Percentiles rank a stretch among this genome's conserved stretches.
Conservation (phyloP, 2,329 filamentous ascomycete species). For the Fusarium oxysporum region DNA sequence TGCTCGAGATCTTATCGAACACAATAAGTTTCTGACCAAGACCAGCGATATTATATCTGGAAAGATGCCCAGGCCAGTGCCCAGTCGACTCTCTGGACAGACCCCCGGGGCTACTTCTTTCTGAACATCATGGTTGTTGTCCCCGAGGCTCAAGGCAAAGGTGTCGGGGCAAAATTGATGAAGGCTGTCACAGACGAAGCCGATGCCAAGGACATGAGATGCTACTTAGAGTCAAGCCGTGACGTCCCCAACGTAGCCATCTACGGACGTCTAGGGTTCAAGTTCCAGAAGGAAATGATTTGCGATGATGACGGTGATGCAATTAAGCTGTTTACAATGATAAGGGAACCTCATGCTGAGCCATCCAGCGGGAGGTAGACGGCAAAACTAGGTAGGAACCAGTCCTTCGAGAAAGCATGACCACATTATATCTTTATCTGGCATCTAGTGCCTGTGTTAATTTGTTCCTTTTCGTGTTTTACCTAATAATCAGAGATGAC, state of each 20-base stretch:
- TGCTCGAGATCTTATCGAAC: accelerated
- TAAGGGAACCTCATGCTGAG: constrained; percentile 52
- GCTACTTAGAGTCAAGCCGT: constrained; percentile 78
- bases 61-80: constrained; percentile 72
- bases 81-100: constrained; percentile 72
- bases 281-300: constrained; percentile 71
- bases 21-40: not conserved
- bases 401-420: not conserved
- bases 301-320: constrained; percentile 71
- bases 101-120: constrained; percentile 77
- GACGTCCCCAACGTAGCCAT: constrained; percentile 76
- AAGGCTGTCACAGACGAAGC: constrained; percentile 71
- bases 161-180: constrained; percentile 74
- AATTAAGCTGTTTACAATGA: constrained; percentile 64
- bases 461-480: no score
- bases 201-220: constrained; percentile 71
- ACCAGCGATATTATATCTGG: constrained; percentile 76
- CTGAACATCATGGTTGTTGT: constrained; percentile 80
- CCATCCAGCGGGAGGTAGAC: not conserved
- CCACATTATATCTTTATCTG: not conserved
- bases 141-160: constrained; percentile 72
- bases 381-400: not conserved
- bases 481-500: no score
- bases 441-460: no score
- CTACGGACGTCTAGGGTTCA: constrained; percentile 77